These are phyloP conservation scores for Herpotrichia juniperi DNA, from an alignment of 2,329 filamentous ascomycete genomes.

Conservation along the genomic window DNA sequence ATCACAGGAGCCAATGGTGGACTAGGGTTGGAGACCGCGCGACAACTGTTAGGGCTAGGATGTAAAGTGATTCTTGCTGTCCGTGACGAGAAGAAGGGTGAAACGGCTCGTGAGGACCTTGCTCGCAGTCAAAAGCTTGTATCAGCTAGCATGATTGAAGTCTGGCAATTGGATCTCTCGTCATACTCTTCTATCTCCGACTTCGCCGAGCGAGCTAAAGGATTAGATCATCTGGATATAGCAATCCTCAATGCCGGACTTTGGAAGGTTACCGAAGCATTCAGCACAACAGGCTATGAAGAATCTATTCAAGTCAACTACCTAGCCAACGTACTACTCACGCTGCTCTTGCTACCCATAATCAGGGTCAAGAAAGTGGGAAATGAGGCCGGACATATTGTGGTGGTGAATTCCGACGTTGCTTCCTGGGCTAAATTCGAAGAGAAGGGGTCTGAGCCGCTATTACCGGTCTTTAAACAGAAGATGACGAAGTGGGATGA, in stretches of 20 bases:
- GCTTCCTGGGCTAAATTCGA: slow-evolving; percentile 8
- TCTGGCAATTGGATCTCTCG: slow-evolving; percentile 34
- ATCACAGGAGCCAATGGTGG: slow-evolving; percentile 20
- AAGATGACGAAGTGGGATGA: slow-evolving; percentile 3
- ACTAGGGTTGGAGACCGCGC: slow-evolving; percentile 14
- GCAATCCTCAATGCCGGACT: slow-evolving; percentile 47
- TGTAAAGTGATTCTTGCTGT: background rate
- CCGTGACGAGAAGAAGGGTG: background rate
- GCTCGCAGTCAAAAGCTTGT: background rate
- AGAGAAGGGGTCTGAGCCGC: slow-evolving; percentile 9
- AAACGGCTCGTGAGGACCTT: background rate
- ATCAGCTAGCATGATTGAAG: slow-evolving; percentile 24
- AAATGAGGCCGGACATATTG: slow-evolving; percentile 12
- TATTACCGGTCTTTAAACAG: slow-evolving; percentile 19
- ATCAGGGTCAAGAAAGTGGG: slow-evolving; percentile 18
- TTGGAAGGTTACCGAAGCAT: slow-evolving; percentile 12
- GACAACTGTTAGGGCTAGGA: slow-evolving; percentile 7
- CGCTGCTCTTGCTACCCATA: slow-evolving; percentile 52
- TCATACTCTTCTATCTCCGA: slow-evolving; percentile 24
- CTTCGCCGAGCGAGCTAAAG: slow-evolving; percentile 20
- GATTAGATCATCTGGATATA: slow-evolving; percentile 23
- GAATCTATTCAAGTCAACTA: slow-evolving; percentile 61
- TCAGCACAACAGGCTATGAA: slow-evolving; percentile 31
- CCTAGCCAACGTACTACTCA: slow-evolving; percentile 60
- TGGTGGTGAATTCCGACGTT: slow-evolving; percentile 13